These are phyloP conservation scores for Rhipidocladum racemiflorum DNA, from an alignment of 176 grass and related monocot genomes.

Conservation along the genomic window DNA sequence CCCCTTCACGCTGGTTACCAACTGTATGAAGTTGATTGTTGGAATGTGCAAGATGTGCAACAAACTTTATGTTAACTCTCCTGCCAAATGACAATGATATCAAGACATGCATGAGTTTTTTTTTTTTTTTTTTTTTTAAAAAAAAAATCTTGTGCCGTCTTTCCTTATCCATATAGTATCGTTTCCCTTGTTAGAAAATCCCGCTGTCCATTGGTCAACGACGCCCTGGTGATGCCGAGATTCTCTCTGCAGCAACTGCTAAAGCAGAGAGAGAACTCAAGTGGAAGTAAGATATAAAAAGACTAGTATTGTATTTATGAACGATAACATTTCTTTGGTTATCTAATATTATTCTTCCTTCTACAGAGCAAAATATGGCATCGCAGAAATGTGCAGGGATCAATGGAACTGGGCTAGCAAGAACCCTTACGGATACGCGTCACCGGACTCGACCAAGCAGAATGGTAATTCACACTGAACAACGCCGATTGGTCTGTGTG, in stretches of 20 bases:
- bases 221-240: constrained; percentile 83
- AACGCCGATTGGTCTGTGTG: neutral
- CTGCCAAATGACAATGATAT: constrained; percentile 4
- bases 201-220: constrained; percentile 73
- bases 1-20: neutral
- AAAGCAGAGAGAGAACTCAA: constrained; percentile 91
- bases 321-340: neutral
- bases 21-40: neutral
- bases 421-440: constrained; percentile 66
- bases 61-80: neutral
- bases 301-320: neutral
- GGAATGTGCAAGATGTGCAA: neutral
- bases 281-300: constrained; percentile 70
- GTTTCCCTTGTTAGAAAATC: constrained; percentile 60
- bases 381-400: constrained; percentile 82
- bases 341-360: constrained; percentile 16
- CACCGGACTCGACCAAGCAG: constrained; percentile 54
- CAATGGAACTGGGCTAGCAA: constrained; percentile 95
- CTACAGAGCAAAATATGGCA: constrained; percentile 72
- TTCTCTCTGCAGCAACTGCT: constrained; percentile 70
- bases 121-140: neutral
- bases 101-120: neutral
- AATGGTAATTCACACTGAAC: constrained; percentile 50
- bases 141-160: neutral
- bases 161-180: constrained; percentile 1